These are phyloP conservation scores for Ophiobolus disseminans DNA, from an alignment of 2,329 filamentous ascomycete species.

Conservation along the genomic window DNA sequence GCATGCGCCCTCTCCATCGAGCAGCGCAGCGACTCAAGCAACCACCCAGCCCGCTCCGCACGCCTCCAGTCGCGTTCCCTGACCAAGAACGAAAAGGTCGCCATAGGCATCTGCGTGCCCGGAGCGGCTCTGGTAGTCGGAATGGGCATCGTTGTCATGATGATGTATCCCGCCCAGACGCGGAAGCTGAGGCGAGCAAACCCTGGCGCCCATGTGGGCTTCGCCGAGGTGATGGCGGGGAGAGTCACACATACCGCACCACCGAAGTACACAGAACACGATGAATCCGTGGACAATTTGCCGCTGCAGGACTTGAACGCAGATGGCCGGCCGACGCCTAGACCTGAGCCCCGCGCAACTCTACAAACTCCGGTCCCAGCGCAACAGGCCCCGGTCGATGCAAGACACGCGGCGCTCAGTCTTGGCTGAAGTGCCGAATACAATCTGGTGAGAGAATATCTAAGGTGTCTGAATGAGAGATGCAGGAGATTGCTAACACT, in stretches of 20 bases:
- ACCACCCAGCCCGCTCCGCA: too few relatives aligned
- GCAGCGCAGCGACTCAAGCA: too few relatives aligned
- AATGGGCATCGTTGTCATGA: constrained; percentile 12
- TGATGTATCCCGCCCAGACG: constrained; percentile 12
- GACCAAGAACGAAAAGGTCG: too few relatives aligned
- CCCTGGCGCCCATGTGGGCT: background rate
- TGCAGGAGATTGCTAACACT: too few relatives aligned
- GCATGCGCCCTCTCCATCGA: too few relatives aligned
- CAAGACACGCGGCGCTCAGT: constrained; percentile 1
- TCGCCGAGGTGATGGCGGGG: constrained; percentile 1
- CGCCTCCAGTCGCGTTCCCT: too few relatives aligned
- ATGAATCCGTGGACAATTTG: background rate
- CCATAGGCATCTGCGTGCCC: constrained; percentile 17
- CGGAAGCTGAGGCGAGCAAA: constrained; percentile 11
- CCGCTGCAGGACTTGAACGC: background rate
- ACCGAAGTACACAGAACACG: background rate
- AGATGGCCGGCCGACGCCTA: background rate
- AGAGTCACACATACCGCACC: background rate
- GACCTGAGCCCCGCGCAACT: background rate
- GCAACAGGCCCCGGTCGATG: background rate
- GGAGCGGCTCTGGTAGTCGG: constrained; percentile 7
- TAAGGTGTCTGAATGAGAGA: too few relatives aligned
- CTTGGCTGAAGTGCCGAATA: too few relatives aligned
- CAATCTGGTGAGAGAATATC: too few relatives aligned
- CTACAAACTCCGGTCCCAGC: background rate